phyloP scores from a whole-genome alignment of 1,284 basidiomycete species.

The Fistulinella staudtii region DNA sequence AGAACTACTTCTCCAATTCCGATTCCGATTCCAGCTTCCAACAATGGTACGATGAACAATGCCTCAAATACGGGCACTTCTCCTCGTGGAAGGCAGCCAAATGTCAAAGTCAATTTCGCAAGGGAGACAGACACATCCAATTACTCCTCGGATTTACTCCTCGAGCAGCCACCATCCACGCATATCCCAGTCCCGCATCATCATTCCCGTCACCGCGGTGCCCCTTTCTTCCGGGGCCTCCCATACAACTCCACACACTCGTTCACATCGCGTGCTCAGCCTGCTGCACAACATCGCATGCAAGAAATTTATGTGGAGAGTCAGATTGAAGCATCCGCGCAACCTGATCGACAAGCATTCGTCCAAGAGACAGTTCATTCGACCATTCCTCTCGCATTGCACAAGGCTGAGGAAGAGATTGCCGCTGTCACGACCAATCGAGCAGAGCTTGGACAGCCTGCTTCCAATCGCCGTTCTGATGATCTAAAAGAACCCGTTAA shows the following conservation, averaged over 20 bases:
- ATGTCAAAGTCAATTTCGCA: constrained; percentile 27
- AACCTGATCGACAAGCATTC: constrained; percentile 35
- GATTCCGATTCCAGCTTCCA: constrained; percentile 38
- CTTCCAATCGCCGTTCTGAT: constrained; percentile 21
- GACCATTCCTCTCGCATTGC: constrained; percentile 56
- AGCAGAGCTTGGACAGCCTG: constrained; percentile 19
- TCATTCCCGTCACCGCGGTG: constrained; percentile 30
- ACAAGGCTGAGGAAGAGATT: constrained; percentile 36
- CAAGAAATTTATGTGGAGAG: constrained; percentile 34
- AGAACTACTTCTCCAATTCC: constrained; percentile 46
- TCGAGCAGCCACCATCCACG: constrained; percentile 39
- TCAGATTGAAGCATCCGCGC: constrained; percentile 21
- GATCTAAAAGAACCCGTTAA: constrained; percentile 43
- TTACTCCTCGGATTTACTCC: constrained; percentile 37
- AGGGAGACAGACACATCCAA: constrained; percentile 30
- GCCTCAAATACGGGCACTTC: constrained; percentile 34
- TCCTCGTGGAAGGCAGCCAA: constrained; percentile 32
- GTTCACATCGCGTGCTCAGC: constrained; percentile 31
- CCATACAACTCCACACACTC: constrained; percentile 39
- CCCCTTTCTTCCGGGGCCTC: constrained; percentile 29
- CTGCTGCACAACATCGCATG: constrained; percentile 30
- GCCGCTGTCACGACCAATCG: constrained; percentile 18
- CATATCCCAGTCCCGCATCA: constrained; percentile 42
- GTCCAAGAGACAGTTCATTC: constrained; percentile 57
- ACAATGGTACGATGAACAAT: constrained; percentile 36